Base-by-base conservation (phyloP, 495 filamentous ascomycete genomes). In the Cryomyces antarcticus region DNA sequence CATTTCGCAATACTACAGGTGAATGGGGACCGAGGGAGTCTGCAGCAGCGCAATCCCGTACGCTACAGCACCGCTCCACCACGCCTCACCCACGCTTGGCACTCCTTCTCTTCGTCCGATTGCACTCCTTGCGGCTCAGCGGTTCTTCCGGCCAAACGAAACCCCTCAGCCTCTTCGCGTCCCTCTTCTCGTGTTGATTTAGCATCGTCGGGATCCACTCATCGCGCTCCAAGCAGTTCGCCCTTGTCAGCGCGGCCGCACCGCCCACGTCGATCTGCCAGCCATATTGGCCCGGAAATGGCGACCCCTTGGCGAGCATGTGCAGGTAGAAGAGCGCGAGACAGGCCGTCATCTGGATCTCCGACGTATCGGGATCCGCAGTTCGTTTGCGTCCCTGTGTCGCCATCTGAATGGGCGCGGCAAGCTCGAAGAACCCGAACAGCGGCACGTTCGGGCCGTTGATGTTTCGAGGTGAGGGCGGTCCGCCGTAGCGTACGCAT, bases 131-230 rank as follows among this genome's bases (percentile, higher is more conserved):
- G 33, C 70, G 62, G 54, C 70, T 66, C 62, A 72, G 68, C 37
- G 71, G 59, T 61, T 93, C 84, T 46, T 80, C 76, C 17, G 85
- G 85, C 64, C 71, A 75, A 1, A 92, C 73, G 84, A 85, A 95
- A 0, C 86, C 86, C 12, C 86, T 63, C 5, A 73, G 66, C 37
- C 81, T 64, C 65, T 87, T 93, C 40, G 83, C 83, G 62, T 82
- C 78, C 17, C 86, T 65, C 66, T 75, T 79, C 70, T 95, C 86
- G 4, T 77, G 73, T 46, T 80, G 65, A 52, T 85, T 78, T 24
- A 24, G 17, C 33, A 80, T 78, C 64, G 78, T 77, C 7, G 84
- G 84, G 56, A 95, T 89, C 86, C 86, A 93, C 48, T 68, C 63
- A 57, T 95, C 86, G 46, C 80, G 73, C 1, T 69, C 67, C 0